Evolutionary conservation across 2,329 filamentous ascomycete species (phyloP).

Genomic region (Pseudocercospora fuligena): DNA sequence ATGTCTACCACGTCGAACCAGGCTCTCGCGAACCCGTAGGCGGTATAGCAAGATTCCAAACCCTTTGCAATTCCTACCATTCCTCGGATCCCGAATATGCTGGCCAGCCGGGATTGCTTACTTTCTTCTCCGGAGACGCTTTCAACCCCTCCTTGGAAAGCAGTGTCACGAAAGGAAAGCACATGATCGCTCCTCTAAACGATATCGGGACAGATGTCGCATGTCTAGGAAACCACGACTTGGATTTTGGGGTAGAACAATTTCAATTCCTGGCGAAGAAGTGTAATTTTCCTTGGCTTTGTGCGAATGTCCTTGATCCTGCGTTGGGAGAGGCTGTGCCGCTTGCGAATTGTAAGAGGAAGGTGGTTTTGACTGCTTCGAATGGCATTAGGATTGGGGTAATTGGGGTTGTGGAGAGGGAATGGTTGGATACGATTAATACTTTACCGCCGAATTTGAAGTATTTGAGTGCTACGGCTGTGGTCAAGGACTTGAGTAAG

Average conservation of each 20-base stretch:
- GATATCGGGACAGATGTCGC: conserved; percentile 75
- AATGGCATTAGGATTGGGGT: conserved; percentile 86
- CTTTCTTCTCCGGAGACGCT: conserved; percentile 88
- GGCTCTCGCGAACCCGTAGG: conserved; percentile 80
- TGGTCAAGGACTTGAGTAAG: conserved; percentile 76
- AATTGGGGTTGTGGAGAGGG: conserved; percentile 82
- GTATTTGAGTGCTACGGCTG: conserved; percentile 77
- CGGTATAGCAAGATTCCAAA: conserved; percentile 80
- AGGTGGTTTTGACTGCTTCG: conserved; percentile 75
- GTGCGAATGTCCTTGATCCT: conserved; percentile 86
- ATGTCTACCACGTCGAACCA: conserved; percentile 87
- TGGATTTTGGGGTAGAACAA: conserved; percentile 87
- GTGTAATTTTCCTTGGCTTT: conserved; percentile 86
- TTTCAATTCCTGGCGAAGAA: conserved; percentile 73
- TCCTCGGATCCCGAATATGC: conserved; percentile 58
- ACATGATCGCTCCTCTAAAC: conserved; percentile 89
- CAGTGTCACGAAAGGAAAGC: conserved; percentile 83
- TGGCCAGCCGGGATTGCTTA: conserved; percentile 69
- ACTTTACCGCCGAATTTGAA: conserved; percentile 78
- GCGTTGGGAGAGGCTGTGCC: conserved; percentile 75
- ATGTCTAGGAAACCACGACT: conserved; percentile 90
- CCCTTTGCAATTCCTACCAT: conserved; percentile 72
- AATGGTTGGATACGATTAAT: conserved; percentile 91
- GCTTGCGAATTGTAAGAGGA: conserved; percentile 76
- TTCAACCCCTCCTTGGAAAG: conserved; percentile 92